A percentile compares a stretch with the other conserved stretches of the same genome.
Conservation (phyloP, 768 basidiomycete species). For the Tephrocybe rancida region DNA sequence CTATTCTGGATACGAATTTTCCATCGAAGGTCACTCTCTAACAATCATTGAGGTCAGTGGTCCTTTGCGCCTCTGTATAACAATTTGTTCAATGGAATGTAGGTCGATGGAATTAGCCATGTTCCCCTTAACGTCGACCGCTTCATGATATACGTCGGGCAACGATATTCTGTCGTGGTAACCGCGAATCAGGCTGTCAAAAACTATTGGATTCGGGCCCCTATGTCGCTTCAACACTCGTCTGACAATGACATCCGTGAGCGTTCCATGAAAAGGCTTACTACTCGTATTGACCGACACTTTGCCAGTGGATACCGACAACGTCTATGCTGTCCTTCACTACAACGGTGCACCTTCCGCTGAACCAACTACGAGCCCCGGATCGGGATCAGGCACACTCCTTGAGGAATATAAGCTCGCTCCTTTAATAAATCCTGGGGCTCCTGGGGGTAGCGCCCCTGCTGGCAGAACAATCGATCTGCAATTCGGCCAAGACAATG, state of each 20-base stretch:
- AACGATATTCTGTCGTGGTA: conserved; percentile 30
- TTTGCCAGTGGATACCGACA: conserved; percentile 29
- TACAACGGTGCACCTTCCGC: conserved; percentile 38
- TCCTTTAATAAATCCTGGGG: conserved; percentile 33
- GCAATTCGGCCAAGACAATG: conserved; percentile 30
- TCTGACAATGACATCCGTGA: conserved; percentile 11
- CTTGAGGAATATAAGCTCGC: conserved; percentile 25
- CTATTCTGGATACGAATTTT: conserved; percentile 25
- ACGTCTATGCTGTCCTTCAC: conserved; percentile 41
- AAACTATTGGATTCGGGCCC: conserved; percentile 45
- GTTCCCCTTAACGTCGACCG: conserved; percentile 29
- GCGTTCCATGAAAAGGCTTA: neutral
- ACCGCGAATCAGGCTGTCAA: conserved; percentile 18
- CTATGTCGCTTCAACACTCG: conserved; percentile 30
- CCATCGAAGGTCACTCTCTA: conserved; percentile 26
- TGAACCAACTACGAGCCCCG: conserved; percentile 30
- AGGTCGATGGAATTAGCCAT: conserved; percentile 34
- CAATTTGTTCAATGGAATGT: conserved; percentile 9
- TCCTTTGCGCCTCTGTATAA: neutral
- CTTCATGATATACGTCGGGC: conserved; percentile 31
- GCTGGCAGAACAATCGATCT: conserved; percentile 16
- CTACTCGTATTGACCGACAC: neutral
- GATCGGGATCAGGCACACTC: neutral
- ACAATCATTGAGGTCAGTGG: conserved; percentile 33
- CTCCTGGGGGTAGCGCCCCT: conserved; percentile 21